A percentile compares a stretch with the other conserved stretches of the same genome.
phyloP scores from a whole-genome alignment of 305 asterid genomes.

The Fraxinus albicans region DNA sequence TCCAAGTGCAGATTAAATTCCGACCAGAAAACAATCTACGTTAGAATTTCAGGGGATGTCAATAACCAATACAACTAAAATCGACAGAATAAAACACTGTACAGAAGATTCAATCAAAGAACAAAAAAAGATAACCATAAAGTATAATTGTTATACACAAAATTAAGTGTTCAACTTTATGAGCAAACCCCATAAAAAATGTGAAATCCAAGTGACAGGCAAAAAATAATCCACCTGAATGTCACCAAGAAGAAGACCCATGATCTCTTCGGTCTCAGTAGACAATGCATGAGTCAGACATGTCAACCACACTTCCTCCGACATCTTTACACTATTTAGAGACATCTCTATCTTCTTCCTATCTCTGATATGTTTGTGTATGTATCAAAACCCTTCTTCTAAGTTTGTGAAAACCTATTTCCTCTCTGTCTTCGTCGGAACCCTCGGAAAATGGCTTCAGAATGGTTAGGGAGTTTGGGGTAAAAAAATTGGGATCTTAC shows the following conservation, averaged over 20 bases:
- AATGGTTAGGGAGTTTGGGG: slow-evolving; percentile 20
- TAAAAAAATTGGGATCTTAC: slow-evolving; percentile 27
- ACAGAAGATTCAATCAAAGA: neutral
- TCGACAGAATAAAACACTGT: neutral
- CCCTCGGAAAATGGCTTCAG: slow-evolving; percentile 19
- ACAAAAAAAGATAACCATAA: slow-evolving; percentile 5
- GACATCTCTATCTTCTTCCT: slow-evolving; percentile 49
- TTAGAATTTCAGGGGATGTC: neutral
- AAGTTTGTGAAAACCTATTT: neutral
- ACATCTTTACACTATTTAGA: slow-evolving; percentile 86
- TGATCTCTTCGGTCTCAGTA: slow-evolving; percentile 97
- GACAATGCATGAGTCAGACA: slow-evolving; percentile 99
- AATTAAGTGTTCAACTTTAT: neutral
- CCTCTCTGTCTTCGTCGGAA: neutral
- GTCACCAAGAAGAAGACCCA: slow-evolving; percentile 99
- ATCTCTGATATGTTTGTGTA: neutral
- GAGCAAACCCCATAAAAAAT: slow-evolving; percentile 22
- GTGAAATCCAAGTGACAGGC: neutral
- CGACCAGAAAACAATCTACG: neutral
- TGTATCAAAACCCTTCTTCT: neutral
- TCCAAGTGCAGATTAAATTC: neutral
- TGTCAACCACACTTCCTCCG: slow-evolving; percentile 98
- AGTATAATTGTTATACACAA: neutral
- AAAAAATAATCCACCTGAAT: slow-evolving; percentile 53
- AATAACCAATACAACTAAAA: neutral